Percentiles rank a stretch among this genome's conserved stretches.
Conservation (phyloP, 106 monocot genomes). For the Amphibolis antarctica region DNA sequence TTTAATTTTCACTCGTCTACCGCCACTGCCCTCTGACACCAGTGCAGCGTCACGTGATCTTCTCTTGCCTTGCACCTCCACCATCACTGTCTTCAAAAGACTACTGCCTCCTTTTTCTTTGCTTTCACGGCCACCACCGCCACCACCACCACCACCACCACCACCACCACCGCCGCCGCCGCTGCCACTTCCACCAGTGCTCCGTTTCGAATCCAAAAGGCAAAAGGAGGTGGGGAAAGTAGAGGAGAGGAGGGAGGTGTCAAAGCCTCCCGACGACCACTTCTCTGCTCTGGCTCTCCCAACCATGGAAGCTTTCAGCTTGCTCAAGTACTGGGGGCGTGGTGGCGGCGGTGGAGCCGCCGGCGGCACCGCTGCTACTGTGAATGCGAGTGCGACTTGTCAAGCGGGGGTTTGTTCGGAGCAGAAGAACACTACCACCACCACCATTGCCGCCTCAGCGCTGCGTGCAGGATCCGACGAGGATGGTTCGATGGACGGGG, state of each 20-base stretch:
- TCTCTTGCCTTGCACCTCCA: too few relatives aligned
- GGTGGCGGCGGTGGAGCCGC: conserved; percentile 1
- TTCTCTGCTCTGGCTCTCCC: conserved; percentile 25
- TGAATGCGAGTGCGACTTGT: too few relatives aligned
- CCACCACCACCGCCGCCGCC: too few relatives aligned
- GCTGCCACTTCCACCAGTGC: too few relatives aligned
- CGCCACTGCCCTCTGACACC: too few relatives aligned
- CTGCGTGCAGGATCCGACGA: not conserved
- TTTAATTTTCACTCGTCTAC: too few relatives aligned
- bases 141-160: too few relatives aligned
- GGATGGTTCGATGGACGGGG: not conserved
- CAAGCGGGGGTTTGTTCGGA: not conserved
- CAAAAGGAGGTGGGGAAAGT: not conserved
- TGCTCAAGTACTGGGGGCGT: conserved; percentile 60
- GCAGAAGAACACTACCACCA: conserved; percentile 4
- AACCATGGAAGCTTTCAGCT: conserved; percentile 58
- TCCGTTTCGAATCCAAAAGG: not conserved
- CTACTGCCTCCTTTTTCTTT: too few relatives aligned
- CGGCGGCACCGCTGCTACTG: not conserved
- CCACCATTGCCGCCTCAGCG: conserved; percentile 13
- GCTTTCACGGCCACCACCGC: too few relatives aligned
- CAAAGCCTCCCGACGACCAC: not conserved
- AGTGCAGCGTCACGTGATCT: too few relatives aligned
- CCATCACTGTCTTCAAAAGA: too few relatives aligned
- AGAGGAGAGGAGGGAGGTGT: not conserved